Percentiles rank a stretch among this genome's conserved stretches.
Conservation (phyloP, 305 asterid genomes). For the Petunia hybrid region DNA sequence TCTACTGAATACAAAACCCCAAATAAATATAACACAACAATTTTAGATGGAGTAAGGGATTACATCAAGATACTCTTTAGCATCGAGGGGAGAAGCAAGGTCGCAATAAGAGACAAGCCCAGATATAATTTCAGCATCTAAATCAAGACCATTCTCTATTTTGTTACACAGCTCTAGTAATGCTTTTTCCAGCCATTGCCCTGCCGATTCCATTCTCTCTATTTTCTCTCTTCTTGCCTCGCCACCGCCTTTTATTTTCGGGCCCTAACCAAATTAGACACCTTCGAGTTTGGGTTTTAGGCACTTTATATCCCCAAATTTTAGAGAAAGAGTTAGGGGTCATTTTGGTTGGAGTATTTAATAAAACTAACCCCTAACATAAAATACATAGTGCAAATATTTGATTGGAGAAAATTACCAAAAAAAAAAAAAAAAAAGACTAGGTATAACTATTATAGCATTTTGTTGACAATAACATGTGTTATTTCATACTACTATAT, state of each 20-base stretch:
- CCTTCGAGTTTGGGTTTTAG: not conserved
- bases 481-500: no score
- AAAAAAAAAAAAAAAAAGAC: no score
- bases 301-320: not conserved
- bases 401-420: no score
- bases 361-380: no score
- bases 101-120: conserved; percentile 95
- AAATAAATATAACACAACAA: not conserved
- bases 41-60: not conserved
- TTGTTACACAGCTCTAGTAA: conserved; percentile 69
- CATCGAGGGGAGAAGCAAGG: conserved; percentile 93
- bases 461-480: no score
- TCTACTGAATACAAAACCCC: not conserved
- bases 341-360: no score
- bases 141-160: conserved; percentile 66
- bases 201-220: conserved; percentile 62
- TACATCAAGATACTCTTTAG: conserved; percentile 94
- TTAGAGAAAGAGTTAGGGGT: not conserved
- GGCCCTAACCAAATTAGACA: no score
- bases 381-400: no score
- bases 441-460: no score
- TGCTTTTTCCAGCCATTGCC: conserved; percentile 83
- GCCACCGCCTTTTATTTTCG: not conserved
- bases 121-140: conserved; percentile 84
- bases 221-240: conserved; percentile 6